These are phyloP conservation scores for Chaetothyriales sp. DNA, from an alignment of 2,329 filamentous ascomycete species.

Conservation along the genomic window DNA sequence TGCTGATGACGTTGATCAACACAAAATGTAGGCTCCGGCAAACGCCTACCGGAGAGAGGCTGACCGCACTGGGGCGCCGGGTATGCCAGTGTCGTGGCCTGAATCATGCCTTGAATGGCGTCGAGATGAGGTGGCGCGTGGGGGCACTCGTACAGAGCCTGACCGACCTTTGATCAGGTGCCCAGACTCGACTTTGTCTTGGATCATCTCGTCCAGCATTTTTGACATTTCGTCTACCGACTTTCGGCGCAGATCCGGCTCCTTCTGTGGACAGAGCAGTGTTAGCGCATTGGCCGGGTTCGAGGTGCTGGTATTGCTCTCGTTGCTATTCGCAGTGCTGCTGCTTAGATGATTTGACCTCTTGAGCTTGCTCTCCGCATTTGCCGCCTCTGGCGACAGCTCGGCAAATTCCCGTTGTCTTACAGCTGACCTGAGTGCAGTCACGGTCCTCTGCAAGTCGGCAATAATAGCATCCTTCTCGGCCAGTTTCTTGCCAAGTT, in stretches of 20 bases:
- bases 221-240: conserved; percentile 85
- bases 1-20: background rate
- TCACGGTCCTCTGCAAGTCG: conserved; percentile 85
- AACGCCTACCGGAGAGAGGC: background rate
- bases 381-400: conserved; percentile 27
- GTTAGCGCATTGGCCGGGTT: conserved; percentile 15
- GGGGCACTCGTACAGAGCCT: conserved; percentile 47
- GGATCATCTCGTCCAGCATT: conserved; percentile 93
- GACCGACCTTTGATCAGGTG: conserved; percentile 51
- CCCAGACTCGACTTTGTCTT: conserved; percentile 65
- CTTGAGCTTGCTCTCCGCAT: conserved; percentile 21
- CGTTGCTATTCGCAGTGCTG: conserved; percentile 14
- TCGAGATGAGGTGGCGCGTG: conserved; percentile 20
- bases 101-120: conserved; percentile 16
- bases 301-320: conserved; percentile 20
- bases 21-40: background rate
- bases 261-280: conserved; percentile 22
- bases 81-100: conserved; percentile 1
- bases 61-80: background rate
- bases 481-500: conserved; percentile 72
- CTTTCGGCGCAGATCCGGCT: conserved; percentile 40
- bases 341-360: conserved; percentile 4
- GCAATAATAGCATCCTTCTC: conserved; percentile 90
- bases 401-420: conserved; percentile 75
- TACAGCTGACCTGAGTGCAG: conserved; percentile 69